phyloP scores from a whole-genome alignment of 805 yeast genomes.

The Cyberlindnera mrakii region DNA sequence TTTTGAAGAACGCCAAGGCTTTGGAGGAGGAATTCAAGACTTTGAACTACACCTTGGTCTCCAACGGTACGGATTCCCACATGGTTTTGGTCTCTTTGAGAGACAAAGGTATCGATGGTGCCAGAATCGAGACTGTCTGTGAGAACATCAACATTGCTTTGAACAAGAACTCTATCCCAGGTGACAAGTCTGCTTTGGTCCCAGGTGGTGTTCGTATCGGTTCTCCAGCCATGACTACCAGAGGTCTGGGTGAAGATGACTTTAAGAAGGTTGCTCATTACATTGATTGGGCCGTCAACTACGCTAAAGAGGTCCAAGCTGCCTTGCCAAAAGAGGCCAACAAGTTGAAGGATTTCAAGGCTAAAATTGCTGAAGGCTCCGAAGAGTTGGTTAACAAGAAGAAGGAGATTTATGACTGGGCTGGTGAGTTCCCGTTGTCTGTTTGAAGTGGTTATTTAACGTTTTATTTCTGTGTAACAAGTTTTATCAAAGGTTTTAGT shows the following conservation, averaged over 20 bases:
- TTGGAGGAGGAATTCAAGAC: conserved; percentile 70
- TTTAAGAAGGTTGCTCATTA: conserved; percentile 73
- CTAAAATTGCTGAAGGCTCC: conserved; percentile 64
- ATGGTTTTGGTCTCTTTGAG: conserved; percentile 87
- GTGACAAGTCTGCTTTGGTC: conserved; percentile 92
- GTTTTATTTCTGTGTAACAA: neutral
- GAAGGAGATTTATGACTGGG: conserved; percentile 84
- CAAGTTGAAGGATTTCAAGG: conserved; percentile 94
- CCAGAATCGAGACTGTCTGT: conserved; percentile 91
- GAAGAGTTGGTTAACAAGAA: conserved; percentile 63
- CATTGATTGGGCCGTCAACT: conserved; percentile 73
- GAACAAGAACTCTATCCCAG: conserved; percentile 97
- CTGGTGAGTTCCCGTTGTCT: conserved; percentile 74
- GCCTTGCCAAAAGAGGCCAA: conserved; percentile 87
- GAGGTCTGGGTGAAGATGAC: conserved; percentile 89
- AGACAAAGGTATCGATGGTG: conserved; percentile 91
- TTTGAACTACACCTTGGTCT: conserved; percentile 75
- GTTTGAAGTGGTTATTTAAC: conserved; percentile 29
- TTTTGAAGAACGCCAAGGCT: conserved; percentile 79
- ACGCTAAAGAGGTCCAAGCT: conserved; percentile 71
- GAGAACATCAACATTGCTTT: conserved; percentile 93
- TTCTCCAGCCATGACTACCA: conserved; percentile 97
- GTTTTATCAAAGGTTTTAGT: too few relatives aligned
- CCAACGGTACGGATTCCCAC: conserved; percentile 96
- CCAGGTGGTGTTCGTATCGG: conserved; percentile 98